phyloP scores from a whole-genome alignment of 2,329 filamentous ascomycete species.

The Chlorencoelia australis region DNA sequence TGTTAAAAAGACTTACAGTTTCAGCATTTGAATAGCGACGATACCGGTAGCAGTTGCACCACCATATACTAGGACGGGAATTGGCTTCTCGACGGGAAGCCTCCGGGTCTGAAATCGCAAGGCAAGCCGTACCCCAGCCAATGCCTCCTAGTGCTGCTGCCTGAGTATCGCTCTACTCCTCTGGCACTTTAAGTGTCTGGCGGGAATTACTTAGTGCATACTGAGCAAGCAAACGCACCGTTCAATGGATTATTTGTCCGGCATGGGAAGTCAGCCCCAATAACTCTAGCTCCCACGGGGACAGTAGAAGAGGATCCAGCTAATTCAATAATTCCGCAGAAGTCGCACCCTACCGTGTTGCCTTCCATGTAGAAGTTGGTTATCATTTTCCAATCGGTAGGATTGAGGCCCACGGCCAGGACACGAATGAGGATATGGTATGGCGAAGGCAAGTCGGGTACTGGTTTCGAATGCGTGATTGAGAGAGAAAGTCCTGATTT shows the following conservation, averaged over 20 bases:
- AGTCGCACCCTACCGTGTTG: neutral
- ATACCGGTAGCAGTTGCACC: neutral
- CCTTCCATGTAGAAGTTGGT: neutral
- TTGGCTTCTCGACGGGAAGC: neutral
- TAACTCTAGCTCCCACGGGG: neutral
- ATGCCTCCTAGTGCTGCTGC: neutral
- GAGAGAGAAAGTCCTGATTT: neutral
- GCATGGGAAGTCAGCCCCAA: neutral
- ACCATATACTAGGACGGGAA: neutral
- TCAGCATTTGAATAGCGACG: neutral
- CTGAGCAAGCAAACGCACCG: neutral
- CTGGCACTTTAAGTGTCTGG: neutral
- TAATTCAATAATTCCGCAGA: neutral
- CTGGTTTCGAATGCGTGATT: neutral
- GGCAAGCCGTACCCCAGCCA: neutral
- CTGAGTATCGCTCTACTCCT: neutral
- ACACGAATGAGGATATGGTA: neutral
- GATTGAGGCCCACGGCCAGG: neutral
- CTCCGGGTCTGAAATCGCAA: neutral
- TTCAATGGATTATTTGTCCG: neutral
- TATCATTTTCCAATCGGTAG: neutral
- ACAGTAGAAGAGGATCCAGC: neutral
- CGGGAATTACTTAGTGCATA: too few species aligned
- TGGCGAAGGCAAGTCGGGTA: neutral
- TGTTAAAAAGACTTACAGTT: neutral